Evolutionary conservation across 139 green algal species (phyloP).

Genomic region (Chlamydomonas sp.): DNA sequence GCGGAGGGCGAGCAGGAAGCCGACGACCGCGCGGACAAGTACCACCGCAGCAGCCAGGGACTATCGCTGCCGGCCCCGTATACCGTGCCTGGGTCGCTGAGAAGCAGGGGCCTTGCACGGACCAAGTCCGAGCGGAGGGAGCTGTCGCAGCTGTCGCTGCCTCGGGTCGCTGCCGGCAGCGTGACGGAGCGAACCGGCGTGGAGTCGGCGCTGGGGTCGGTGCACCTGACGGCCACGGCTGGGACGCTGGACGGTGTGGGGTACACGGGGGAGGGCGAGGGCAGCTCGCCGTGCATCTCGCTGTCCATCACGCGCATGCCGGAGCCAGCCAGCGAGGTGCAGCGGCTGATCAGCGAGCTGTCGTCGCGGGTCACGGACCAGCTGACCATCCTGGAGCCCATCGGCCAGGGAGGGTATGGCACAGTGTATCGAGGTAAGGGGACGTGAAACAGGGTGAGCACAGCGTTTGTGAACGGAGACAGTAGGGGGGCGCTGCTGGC

Average conservation of each 20-base stretch:
- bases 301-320: background rate
- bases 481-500: too few relatives aligned
- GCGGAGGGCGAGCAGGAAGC: too few relatives aligned
- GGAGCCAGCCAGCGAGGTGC: slow-evolving; percentile 33
- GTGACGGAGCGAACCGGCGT: background rate
- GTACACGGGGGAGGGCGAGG: background rate
- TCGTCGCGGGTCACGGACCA: background rate
- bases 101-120: too few relatives aligned
- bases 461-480: too few relatives aligned
- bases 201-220: background rate
- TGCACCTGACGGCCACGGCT: slow-evolving; percentile 5
- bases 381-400: slow-evolving; percentile 48
- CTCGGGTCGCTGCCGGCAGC: background rate
- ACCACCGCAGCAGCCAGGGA: too few relatives aligned
- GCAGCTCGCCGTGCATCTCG: background rate
- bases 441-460: too few relatives aligned
- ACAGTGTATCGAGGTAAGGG: slow-evolving; percentile 42
- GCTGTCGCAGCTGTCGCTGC: background rate
- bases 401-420: slow-evolving; percentile 49
- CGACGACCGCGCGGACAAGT: too few relatives aligned
- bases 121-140: too few relatives aligned
- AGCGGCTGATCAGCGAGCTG: slow-evolving; percentile 34
- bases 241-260: background rate
- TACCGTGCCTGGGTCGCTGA: background rate
- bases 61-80: too few relatives aligned